A percentile compares a stretch with the other conserved stretches of the same genome.
phyloP scores from a whole-genome alignment of 306 rosid species.

The Quercus parvula region DNA sequence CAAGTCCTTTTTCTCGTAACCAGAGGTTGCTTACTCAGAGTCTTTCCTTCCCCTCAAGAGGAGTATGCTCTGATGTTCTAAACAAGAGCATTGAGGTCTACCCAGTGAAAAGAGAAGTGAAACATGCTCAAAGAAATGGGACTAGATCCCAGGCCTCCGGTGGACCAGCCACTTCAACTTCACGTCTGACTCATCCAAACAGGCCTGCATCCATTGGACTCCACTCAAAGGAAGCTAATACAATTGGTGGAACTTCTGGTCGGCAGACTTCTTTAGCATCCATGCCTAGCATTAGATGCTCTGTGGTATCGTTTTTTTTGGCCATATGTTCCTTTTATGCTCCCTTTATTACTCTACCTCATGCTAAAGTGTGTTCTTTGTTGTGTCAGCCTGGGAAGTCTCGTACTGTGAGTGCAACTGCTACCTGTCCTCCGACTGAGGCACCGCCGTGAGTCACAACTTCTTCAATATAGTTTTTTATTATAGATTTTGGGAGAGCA shows the following conservation, averaged over 20 bases:
- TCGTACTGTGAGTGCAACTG: conserved; percentile 28
- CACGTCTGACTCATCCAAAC: conserved; percentile 27
- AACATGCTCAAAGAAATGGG: conserved; percentile 35
- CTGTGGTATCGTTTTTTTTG: conserved; percentile 38
- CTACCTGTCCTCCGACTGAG: conserved; percentile 42
- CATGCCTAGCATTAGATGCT: conserved; percentile 28
- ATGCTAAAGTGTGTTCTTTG: conserved; percentile 3
- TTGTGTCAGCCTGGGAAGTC: conserved; percentile 49
- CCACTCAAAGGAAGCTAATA: conserved; percentile 45
- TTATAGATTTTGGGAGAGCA: neutral
- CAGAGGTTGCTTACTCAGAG: conserved; percentile 67
- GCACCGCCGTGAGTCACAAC: conserved; percentile 46
- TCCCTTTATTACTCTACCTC: conserved; percentile 15
- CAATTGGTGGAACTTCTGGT: conserved; percentile 31
- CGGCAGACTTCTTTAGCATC: conserved; percentile 48
- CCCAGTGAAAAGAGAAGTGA: conserved; percentile 38
- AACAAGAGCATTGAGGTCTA: conserved; percentile 64
- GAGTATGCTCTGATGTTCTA: conserved; percentile 43
- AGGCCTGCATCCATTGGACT: conserved; percentile 43
- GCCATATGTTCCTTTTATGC: neutral
- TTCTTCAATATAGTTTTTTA: neutral
- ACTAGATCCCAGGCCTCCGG: conserved; percentile 38
- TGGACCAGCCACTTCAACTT: conserved; percentile 23
- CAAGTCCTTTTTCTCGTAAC: conserved; percentile 37
- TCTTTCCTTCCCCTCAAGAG: conserved; percentile 69